These are phyloP conservation scores for Marasmius sp. DNA, from an alignment of 1,284 basidiomycete species.

Conservation along the genomic window DNA sequence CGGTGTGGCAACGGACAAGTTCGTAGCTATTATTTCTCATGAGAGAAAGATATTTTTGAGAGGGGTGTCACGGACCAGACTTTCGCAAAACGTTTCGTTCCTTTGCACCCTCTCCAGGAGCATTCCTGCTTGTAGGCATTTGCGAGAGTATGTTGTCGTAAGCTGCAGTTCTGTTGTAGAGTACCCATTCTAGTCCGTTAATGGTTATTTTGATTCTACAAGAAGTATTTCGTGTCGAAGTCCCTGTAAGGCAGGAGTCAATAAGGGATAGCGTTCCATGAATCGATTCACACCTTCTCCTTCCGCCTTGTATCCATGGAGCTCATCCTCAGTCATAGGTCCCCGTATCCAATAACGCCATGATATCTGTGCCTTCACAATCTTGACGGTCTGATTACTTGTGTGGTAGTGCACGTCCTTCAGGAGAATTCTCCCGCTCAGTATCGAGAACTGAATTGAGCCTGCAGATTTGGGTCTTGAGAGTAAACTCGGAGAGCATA, in stretches of 20 bases:
- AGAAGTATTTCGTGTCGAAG: slow-evolving; percentile 40
- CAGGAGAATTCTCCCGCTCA: slow-evolving; percentile 83
- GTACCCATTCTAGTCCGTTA: slow-evolving; percentile 87
- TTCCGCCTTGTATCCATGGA: slow-evolving; percentile 48
- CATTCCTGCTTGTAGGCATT: slow-evolving; percentile 48
- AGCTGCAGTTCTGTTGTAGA: slow-evolving; percentile 86
- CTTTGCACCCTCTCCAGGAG: slow-evolving; percentile 25
- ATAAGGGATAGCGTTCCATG: background rate
- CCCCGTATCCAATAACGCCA: slow-evolving; percentile 92
- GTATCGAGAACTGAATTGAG: slow-evolving; percentile 87
- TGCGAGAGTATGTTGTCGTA: slow-evolving; percentile 84
- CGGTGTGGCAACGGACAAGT: slow-evolving; percentile 27
- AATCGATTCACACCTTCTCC: slow-evolving; percentile 48
- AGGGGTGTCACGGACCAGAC: background rate
- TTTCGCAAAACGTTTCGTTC: slow-evolving; percentile 23
- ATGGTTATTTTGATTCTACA: slow-evolving; percentile 79
- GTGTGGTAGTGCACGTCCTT: slow-evolving; percentile 88
- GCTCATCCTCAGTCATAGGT: slow-evolving; percentile 65
- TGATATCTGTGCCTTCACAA: slow-evolving; percentile 81
- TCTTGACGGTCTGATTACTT: slow-evolving; percentile 82
- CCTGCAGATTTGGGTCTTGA: slow-evolving; percentile 40
- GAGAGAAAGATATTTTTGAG: background rate
- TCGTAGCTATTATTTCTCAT: slow-evolving; percentile 17
- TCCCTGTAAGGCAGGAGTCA: background rate
- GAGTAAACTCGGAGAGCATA: slow-evolving; percentile 3